phyloP scores from a whole-genome alignment of 257 asterid species.

The Linderniella brevidens region DNA sequence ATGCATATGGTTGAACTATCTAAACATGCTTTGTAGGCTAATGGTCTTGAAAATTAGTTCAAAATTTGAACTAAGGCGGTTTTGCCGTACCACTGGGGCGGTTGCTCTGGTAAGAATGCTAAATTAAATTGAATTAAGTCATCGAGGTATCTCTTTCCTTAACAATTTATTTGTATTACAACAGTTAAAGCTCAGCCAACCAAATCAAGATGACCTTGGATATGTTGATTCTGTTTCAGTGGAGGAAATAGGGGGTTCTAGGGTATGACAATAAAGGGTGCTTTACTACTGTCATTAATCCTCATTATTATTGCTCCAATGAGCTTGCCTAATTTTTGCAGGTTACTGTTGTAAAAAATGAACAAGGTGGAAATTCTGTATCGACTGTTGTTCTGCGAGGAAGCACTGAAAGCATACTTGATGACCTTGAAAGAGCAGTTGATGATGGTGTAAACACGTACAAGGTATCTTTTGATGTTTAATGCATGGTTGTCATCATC shows the following conservation, averaged over 20 bases:
- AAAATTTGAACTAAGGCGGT: constrained; percentile 84
- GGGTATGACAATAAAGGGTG: constrained; percentile 31
- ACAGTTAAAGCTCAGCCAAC: constrained; percentile 84
- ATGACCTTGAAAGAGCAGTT: constrained; percentile 91
- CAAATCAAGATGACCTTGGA: constrained; percentile 90
- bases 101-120: constrained; percentile 62
- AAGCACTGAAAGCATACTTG: constrained; percentile 90
- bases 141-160: constrained; percentile 7
- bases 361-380: constrained; percentile 91
- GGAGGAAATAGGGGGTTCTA: constrained; percentile 95
- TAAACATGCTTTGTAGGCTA: constrained; percentile 37
- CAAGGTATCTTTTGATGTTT: constrained; percentile 32
- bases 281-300: constrained; percentile 4
- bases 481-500: background rate
- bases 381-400: constrained; percentile 85
- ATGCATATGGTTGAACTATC: background rate
- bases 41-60: constrained; percentile 90
- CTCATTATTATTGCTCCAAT: constrained; percentile 3
- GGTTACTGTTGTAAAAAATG: constrained; percentile 94
- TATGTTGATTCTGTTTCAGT: constrained; percentile 84
- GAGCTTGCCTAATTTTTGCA: constrained; percentile 14
- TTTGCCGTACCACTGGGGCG: constrained; percentile 93
- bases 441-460: constrained; percentile 92
- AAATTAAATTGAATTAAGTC: constrained; percentile 4
- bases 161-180: constrained; percentile 15